phyloP scores from a whole-genome alignment of 441 rosid species.

The Populus tomentosa region DNA sequence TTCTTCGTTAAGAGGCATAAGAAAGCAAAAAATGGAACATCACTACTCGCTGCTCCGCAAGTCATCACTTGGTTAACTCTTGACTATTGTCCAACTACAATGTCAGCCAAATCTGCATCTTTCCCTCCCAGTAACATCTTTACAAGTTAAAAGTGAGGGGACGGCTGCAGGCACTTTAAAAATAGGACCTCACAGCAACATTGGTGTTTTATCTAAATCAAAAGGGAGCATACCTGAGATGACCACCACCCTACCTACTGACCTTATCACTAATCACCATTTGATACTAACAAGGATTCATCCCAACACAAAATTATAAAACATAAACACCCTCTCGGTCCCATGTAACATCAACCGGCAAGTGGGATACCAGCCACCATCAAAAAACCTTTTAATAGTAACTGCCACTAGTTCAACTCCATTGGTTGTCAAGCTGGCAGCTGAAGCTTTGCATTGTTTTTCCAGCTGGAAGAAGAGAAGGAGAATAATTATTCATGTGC shows the following conservation, averaged over 20 bases:
- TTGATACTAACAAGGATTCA: background rate
- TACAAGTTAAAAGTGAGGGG: constrained; percentile 14
- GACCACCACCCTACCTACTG: background rate
- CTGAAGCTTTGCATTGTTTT: constrained; percentile 83
- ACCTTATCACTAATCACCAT: background rate
- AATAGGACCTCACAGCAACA: constrained; percentile 5
- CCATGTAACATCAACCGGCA: background rate
- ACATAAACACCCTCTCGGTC: constrained; percentile 8
- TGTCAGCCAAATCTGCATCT: constrained; percentile 15
- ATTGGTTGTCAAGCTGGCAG: constrained; percentile 58
- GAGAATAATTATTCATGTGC: background rate
- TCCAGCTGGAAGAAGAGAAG: constrained; percentile 56
- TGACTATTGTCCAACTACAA: background rate
- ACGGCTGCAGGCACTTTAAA: constrained; percentile 11
- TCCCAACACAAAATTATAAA: constrained; percentile 1
- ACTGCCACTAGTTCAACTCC: background rate
- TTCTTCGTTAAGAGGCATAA: background rate
- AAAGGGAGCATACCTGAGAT: background rate
- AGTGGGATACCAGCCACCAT: background rate
- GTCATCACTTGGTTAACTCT: background rate
- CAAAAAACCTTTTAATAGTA: background rate
- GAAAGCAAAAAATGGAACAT: background rate
- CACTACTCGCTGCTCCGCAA: background rate
- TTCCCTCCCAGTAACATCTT: constrained; percentile 12
- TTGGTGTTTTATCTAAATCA: constrained; percentile 8